Base-by-base conservation (phyloP, 2,329 filamentous ascomycete species). In the Phaeophleospora eucalypticola region DNA sequence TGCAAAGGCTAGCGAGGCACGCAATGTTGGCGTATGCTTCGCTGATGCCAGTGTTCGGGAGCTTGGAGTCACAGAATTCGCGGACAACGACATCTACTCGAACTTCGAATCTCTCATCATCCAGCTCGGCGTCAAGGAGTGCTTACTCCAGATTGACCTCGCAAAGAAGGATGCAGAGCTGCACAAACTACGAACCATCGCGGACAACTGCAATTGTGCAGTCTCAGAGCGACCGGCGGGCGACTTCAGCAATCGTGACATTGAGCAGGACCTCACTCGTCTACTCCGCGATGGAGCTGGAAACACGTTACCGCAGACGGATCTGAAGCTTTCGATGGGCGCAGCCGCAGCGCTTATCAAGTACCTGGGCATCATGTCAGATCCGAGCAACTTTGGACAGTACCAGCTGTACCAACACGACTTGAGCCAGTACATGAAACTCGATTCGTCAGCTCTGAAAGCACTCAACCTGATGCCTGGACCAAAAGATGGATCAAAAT, bases 351-450 rank as follows among this genome's bases (percentile, higher is more conserved):
- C 91, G 6, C 72, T 98, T 58, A 95, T 98, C 73, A 95, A 91
- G 66, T 98, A 98, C 59, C 79, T 98, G 2, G 86, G 86, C 29
- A 84, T 94, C 29, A 80, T 98, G 69, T 87, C 93, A 21, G 93
- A 98, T 65, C 75, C 87, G 1, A 89, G 87, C 46, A 98, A 98
- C 68, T 97, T 96, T 67, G 93, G 94, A 2, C 91, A 98, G 64
- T 98, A 94, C 64, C 88, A 91, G 66, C 79, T 98, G 14, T 98
- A 97, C 64, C 93, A 98, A 68, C 93, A 98, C 68, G 93, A 98
- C 64, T 72, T 98, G 36, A 85, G 90, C 2, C 90, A 98, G 61
- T 98, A 89, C 67, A 98, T 98, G 93, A 98, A 96, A 70, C 77
- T 98, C 3, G 93, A 98, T 68, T 89, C 94, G 0, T 89, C 93